Base-by-base conservation (phyloP, 345 rosid genomes). In the Aurinia saxatilis region DNA sequence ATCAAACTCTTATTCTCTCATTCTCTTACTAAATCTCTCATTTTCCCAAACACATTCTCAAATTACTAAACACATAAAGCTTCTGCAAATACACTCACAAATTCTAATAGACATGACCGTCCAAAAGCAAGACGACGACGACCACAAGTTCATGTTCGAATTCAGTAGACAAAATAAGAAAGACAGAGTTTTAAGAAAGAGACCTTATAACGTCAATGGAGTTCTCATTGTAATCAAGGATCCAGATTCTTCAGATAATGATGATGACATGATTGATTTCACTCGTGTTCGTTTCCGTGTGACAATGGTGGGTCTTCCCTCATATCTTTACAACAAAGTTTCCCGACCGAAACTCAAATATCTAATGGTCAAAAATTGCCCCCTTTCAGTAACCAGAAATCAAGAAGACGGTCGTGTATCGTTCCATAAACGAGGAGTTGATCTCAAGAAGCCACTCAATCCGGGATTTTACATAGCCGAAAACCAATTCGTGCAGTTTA, bases 381-480 rank as follows among this genome's bases (percentile, higher is more conserved):
- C 51, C 13, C 2, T 23, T 4, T 10, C 14, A 9, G 3, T 6
- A n/a, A n/a, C n/a, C n/a, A n/a, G n/a, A n/a, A n/a, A n/a, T n/a
- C n/a, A n/a, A n/a, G n/a, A n/a, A n/a, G n/a, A n/a, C n/a, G n/a
- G n/a, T n/a, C n/a, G n/a, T n/a, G n/a, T n/a, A n/a, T n/a, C 21
- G 2, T 46, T 10, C 31, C 15, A n/a, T n/a, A n/a, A n/a, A n/a
- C 0, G 12, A 4, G 45, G 19, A 0, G 9, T 58, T 14, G 65
- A 58, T 41, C 72, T 67, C 18, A 58, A 58, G 51, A 50, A 67
- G 29, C 72, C 72, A 13, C 59, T 58, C 51, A 50, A 35, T 31
- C 30, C 65, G 10, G 66, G 66, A 8, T 58, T 50, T 65, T 19
- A 49, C 37, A 0, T 27, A 12, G 15, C 9, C 2, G 30, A 19